phyloP scores from a whole-genome alignment of 2,329 filamentous ascomycete species.

The Graphiopsis chlorocephala region DNA sequence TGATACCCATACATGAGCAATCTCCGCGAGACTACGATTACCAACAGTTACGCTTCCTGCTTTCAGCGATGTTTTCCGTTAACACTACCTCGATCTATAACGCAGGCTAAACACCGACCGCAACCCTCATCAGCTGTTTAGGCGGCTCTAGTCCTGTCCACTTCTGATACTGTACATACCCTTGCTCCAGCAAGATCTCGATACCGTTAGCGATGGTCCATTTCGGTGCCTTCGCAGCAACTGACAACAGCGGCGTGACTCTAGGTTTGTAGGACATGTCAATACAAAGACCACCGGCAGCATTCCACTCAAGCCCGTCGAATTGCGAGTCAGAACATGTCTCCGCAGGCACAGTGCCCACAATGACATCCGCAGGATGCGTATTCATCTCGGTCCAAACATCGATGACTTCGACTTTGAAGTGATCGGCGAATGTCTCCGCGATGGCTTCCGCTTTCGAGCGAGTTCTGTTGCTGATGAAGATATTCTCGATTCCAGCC shows the following conservation, averaged over 20 bases:
- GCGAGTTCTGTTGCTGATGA: not conserved
- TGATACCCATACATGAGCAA: not conserved
- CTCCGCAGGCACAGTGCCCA: constrained; percentile 4
- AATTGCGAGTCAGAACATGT: not conserved
- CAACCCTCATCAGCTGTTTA: not conserved
- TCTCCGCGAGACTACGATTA: too few species aligned
- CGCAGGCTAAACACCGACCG: not conserved
- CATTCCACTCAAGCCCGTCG: not conserved
- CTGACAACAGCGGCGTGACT: not conserved
- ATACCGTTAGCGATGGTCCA: not conserved
- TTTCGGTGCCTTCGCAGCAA: not conserved
- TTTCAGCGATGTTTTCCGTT: too few species aligned
- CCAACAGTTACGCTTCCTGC: too few species aligned
- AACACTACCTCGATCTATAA: not conserved
- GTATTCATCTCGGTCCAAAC: not conserved
- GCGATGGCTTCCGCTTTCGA: not conserved
- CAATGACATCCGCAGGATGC: not conserved
- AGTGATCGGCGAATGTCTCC: not conserved
- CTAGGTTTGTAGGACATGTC: constrained; percentile 12
- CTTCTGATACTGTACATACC: not conserved
- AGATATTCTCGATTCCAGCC: not conserved
- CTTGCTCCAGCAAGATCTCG: not conserved
- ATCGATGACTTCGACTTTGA: not conserved
- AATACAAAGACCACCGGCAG: not conserved
- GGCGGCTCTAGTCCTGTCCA: constrained; percentile 4